Percentiles rank a stretch among this genome's conserved stretches.
phyloP scores from a whole-genome alignment of 2,329 filamentous ascomycete genomes.

The Fusarium penzigii region DNA sequence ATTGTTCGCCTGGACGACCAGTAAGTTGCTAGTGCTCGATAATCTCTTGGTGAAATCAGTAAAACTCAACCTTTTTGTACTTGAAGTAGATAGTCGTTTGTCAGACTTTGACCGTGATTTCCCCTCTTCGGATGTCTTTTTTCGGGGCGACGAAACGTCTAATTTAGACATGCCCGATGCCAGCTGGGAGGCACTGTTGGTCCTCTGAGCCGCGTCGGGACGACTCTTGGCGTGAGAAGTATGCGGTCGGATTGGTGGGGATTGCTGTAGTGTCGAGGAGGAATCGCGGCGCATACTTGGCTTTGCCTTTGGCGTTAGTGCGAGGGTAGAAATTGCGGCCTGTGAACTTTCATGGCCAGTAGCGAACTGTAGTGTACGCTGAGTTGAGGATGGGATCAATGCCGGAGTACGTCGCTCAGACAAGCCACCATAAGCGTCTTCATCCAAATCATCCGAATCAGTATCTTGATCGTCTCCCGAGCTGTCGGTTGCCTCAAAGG shows the following conservation, averaged over 20 bases:
- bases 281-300: constrained; percentile 34
- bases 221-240: constrained; percentile 53
- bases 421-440: constrained; percentile 42
- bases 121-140: constrained; percentile 37
- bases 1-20: constrained; percentile 60
- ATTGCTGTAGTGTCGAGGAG: constrained; percentile 11
- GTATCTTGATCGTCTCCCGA: constrained; percentile 42
- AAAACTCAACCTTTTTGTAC: constrained; percentile 60
- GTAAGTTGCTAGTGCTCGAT: constrained; percentile 61
- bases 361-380: constrained; percentile 53
- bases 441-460: constrained; percentile 43
- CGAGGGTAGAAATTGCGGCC: constrained; percentile 35
- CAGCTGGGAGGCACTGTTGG: constrained; percentile 52
- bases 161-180: constrained; percentile 29
- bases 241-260: constrained; percentile 47
- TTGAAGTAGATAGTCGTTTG: constrained; percentile 55
- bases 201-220: constrained; percentile 45
- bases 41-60: constrained; percentile 61
- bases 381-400: constrained; percentile 48
- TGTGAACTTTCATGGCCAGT: constrained; percentile 40
- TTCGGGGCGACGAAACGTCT: constrained; percentile 22
- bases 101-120: constrained; percentile 37
- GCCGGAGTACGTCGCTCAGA: constrained; percentile 31
- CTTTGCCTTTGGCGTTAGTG: constrained; percentile 33
- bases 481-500: constrained; percentile 53